Evolutionary conservation across 495 filamentous ascomycete species (phyloP).

Genomic region (Penicillium silybi): DNA sequence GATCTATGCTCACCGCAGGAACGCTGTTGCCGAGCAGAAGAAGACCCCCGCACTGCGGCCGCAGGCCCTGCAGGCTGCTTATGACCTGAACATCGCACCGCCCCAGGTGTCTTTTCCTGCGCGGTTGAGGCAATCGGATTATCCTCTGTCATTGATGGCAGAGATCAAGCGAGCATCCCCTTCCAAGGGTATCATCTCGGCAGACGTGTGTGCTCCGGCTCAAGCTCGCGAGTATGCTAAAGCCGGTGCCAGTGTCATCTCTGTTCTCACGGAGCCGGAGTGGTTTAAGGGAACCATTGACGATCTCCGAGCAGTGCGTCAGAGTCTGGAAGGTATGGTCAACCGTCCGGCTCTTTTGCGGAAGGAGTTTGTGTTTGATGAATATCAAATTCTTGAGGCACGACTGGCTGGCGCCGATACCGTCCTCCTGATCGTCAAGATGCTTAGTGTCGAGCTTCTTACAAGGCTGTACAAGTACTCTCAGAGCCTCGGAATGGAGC

Average conservation of each 20-base stretch:
- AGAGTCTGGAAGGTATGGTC: conserved; percentile 81
- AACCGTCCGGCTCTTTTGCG: conserved; percentile 88
- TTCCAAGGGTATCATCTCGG: conserved; percentile 91
- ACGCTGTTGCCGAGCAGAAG: conserved; percentile 78
- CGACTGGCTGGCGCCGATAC: conserved; percentile 92
- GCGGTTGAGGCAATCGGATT: conserved; percentile 75
- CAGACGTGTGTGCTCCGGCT: conserved; percentile 78
- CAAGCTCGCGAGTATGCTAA: conserved; percentile 91
- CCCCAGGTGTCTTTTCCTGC: conserved; percentile 80
- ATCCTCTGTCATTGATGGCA: conserved; percentile 81
- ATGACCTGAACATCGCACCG: conserved; percentile 76
- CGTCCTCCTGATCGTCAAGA: conserved; percentile 95
- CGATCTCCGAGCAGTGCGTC: conserved; percentile 82
- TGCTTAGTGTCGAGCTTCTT: conserved; percentile 77
- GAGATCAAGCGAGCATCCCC: conserved; percentile 97
- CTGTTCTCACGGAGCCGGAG: conserved; percentile 93
- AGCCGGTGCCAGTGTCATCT: conserved; percentile 93
- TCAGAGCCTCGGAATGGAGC: conserved; percentile 90
- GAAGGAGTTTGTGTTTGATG: conserved; percentile 97
- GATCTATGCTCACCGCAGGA: conserved; percentile 83
- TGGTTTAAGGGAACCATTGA: conserved; percentile 99
- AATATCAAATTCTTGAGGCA: conserved; percentile 97
- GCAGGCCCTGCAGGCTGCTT: conserved; percentile 80
- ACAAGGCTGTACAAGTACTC: conserved; percentile 83
- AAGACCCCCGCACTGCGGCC: conserved; percentile 78